These are phyloP conservation scores for Epichloe coenophiala DNA, from an alignment of 2,329 filamentous ascomycete genomes.

Conservation along the genomic window DNA sequence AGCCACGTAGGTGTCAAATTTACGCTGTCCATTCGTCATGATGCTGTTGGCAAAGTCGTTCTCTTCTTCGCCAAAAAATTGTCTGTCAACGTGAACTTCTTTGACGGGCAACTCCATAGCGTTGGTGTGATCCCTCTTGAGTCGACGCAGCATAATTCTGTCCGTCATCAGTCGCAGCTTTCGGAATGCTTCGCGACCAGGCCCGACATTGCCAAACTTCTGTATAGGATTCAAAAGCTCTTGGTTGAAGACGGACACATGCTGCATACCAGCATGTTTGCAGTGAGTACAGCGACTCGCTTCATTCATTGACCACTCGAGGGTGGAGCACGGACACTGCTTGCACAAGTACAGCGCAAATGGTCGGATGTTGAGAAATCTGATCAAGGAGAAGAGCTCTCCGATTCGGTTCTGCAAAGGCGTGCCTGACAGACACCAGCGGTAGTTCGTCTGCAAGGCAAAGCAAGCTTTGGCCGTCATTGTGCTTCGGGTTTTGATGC, in stretches of 20 bases:
- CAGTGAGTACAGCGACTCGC: constrained; percentile 60
- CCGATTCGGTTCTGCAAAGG: constrained; percentile 95
- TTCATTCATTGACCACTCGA: constrained; percentile 73
- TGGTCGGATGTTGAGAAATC: constrained; percentile 77
- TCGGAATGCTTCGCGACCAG: constrained; percentile 56
- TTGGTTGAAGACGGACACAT: constrained; percentile 66
- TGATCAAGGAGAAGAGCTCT: constrained; percentile 87
- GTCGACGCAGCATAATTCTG: constrained; percentile 86
- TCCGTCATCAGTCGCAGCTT: constrained; percentile 84
- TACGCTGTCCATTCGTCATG: constrained; percentile 79
- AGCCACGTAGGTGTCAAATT: constrained; percentile 91
- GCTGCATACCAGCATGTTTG: constrained; percentile 27
- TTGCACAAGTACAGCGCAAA: constrained; percentile 95
- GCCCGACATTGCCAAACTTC: constrained; percentile 43
- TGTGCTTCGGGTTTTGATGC: constrained; percentile 80
- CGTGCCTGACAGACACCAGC: constrained; percentile 92
- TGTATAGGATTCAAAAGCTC: constrained; percentile 79
- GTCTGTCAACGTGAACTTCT: constrained; percentile 79
- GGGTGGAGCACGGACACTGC: constrained; percentile 61
- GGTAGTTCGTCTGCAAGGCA: constrained; percentile 72
- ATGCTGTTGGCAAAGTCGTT: constrained; percentile 91
- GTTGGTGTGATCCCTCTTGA: constrained; percentile 87
- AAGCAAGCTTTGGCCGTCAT: constrained; percentile 94
- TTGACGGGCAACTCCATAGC: constrained; percentile 96
- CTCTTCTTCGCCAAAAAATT: constrained; percentile 89